A percentile compares a stretch with the other conserved stretches of the same genome.
Conservation (phyloP, 2,329 filamentous ascomycete species). For the Gliomastix tumulicola region DNA sequence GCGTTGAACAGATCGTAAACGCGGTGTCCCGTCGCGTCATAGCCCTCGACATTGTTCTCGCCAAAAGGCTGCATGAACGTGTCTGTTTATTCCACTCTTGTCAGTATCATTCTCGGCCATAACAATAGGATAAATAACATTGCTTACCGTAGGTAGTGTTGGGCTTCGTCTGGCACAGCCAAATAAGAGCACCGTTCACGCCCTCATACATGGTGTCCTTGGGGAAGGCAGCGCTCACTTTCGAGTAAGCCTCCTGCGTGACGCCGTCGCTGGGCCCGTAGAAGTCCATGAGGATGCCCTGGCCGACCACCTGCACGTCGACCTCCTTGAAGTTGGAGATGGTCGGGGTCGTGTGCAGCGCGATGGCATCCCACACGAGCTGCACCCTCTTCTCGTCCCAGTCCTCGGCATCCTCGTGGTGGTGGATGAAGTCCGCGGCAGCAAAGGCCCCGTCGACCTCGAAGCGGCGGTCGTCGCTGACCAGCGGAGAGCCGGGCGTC, state of each 20-base stretch:
- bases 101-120: not conserved
- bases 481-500: conserved; percentile 17
- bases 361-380: conserved; percentile 13
- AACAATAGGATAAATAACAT: not conserved
- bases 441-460: conserved; percentile 42
- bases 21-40: not conserved
- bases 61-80: conserved; percentile 10
- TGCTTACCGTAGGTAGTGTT: conserved; percentile 22
- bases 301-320: conserved; percentile 18
- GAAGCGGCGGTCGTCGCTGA: conserved; percentile 36
- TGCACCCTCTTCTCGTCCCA: conserved; percentile 34
- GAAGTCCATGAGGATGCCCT: not conserved
- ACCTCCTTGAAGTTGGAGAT: conserved; percentile 34
- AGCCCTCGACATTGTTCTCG: conserved; percentile 4
- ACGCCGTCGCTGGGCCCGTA: conserved; percentile 15
- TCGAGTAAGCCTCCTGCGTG: conserved; percentile 21
- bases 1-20: not conserved
- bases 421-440: conserved; percentile 28
- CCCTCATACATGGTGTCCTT: conserved; percentile 20
- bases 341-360: conserved; percentile 29
- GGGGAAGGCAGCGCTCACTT: conserved; percentile 24
- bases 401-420: conserved; percentile 9
- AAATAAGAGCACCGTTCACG: conserved; percentile 26
- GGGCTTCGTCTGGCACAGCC: conserved; percentile 31
- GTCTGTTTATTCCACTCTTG: conserved; percentile 5